Evolutionary conservation across 306 rosid species (phyloP), one percentile per base, ranked within the genome.

Genomic region (Oemleria cerasiformis): DNA sequence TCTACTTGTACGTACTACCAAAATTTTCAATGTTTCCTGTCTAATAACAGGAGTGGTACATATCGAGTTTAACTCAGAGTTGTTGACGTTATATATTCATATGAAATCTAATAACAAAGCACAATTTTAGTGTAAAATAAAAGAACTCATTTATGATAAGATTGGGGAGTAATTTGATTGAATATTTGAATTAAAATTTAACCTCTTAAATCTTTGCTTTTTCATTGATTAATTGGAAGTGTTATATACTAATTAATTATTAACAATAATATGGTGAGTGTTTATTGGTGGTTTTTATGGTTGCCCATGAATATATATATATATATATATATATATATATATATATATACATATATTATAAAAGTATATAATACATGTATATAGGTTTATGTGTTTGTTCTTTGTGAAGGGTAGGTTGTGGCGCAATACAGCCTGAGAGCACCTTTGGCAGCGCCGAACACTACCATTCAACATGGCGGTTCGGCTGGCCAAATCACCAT

Each of bases 401-500:
- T 53, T 63, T 41, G 49, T 17, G 66, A 71, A 20, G 58, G 48
- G 65, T 76, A 91, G 97, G 86, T 61, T 14, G 77, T 87, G 66
- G 86, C 75, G 49, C 74, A 84, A 62, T 70, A 56, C 64, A 77
- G 76, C 51, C 79, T 80, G 62, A 70, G 72, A 67, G 77, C 8
- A 57, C 75, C 85, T 0, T 17, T 71, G 75, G 72, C 74, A 11
- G 75, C 84, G 13, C 60, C 80, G 36, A 68, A 77, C 42, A 47
- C 23, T 1, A 16, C n/a, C n/a, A n/a, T 62, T 34, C 34, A 79
- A 70, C 81, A 68, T 1, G 56, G 9, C 0, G 82, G 75, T 25
- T 49, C 21, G 1, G 70, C 75, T 0, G 58, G 68, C 15, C 82
- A 84, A 45, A 79, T 92, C 73, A 89, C 96, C 5, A 89, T 92